phyloP scores from a whole-genome alignment of 225 moss, liverwort and hornwort species.

The Pseudoscleropodium purum region DNA sequence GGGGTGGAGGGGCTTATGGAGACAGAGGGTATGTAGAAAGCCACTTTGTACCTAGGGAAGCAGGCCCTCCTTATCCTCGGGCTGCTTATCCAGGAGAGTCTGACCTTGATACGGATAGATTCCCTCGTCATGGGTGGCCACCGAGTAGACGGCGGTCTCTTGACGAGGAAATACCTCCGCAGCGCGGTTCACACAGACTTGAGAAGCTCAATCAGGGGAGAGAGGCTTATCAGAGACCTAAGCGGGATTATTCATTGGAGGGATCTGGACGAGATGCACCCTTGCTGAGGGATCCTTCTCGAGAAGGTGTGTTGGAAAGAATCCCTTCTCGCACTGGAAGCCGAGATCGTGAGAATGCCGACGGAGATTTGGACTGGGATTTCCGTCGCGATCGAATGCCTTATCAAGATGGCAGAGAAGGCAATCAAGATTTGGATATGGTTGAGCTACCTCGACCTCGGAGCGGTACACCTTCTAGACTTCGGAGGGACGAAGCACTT shows the following conservation, averaged over 20 bases:
- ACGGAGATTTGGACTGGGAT: conserved; percentile 72
- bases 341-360: conserved; percentile 66
- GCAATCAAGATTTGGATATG: conserved; percentile 65
- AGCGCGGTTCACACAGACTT: conserved; percentile 69
- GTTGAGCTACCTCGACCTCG: conserved; percentile 56
- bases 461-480: conserved; percentile 42
- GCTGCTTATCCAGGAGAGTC: conserved; percentile 58
- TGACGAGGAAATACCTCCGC: conserved; percentile 75
- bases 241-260: conserved; percentile 42
- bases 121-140: conserved; percentile 67
- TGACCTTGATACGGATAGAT: conserved; percentile 62
- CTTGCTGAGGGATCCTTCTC: conserved; percentile 14
- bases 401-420: conserved; percentile 60
- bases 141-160: conserved; percentile 67
- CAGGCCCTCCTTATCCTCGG: conserved; percentile 47
- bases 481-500: conserved; percentile 29
- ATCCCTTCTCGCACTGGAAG: conserved; percentile 40
- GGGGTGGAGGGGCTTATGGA: conserved; percentile 84
- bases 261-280: conserved; percentile 24
- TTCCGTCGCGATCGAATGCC: conserved; percentile 46
- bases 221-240: conserved; percentile 53
- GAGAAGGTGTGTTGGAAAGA: conserved; percentile 25
- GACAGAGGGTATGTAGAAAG: conserved; percentile 73
- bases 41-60: conserved; percentile 56
- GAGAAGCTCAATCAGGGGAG: conserved; percentile 63